Base-by-base conservation (phyloP, 2,329 filamentous ascomycete species). In the Colletotrichum endophyticum region DNA sequence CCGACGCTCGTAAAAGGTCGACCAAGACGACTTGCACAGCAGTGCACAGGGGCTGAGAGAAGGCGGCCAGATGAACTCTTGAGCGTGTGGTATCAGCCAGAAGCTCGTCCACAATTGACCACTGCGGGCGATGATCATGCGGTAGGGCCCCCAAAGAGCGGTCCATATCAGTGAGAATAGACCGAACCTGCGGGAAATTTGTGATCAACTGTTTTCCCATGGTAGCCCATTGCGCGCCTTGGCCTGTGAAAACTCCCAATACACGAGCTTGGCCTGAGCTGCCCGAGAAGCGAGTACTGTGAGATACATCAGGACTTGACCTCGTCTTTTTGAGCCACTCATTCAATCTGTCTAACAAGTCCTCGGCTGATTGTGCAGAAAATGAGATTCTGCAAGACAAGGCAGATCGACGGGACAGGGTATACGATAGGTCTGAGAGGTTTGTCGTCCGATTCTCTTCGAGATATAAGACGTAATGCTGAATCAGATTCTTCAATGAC, bases 41-140 rank as follows among this genome's bases (percentile, higher is more conserved):
- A 6, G 83, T 84, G 49, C 82, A 83, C 1, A 84, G 75, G 2
- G 83, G 81, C 25, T 85, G 84, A 3, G 82, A 81, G 16, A 84
- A 28, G n/a, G 78, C 80, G 2, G 81, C 81, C 11, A 80, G 69
- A 73, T 44, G 39, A 12, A 73, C 22, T 15, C 30, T 34, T 8
- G 66, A 83, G 25, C 76, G 79, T 6, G 72, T 66, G 3, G 70
- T 39, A 2, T 73, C 70, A 4, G 70, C 73, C 12, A 77, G 66
- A 6, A 83, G 71, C 73, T 84, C 79, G 2, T 81, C 79, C 13
- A 27, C n/a, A 6, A 84, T 59, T 1, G 69, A 74, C 83, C 83
- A 85, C 0, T 70, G 16, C 5, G 79, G 84, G 2, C 71, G 63
- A 4, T 70, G 25, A 11, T 78, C 70, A 28, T 82, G 78, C 28